Percentiles rank a stretch among this genome's conserved stretches.
Evolutionary conservation across 176 grass and related monocot species (phyloP).

Genomic region (Aegilops sharonensis): DNA sequence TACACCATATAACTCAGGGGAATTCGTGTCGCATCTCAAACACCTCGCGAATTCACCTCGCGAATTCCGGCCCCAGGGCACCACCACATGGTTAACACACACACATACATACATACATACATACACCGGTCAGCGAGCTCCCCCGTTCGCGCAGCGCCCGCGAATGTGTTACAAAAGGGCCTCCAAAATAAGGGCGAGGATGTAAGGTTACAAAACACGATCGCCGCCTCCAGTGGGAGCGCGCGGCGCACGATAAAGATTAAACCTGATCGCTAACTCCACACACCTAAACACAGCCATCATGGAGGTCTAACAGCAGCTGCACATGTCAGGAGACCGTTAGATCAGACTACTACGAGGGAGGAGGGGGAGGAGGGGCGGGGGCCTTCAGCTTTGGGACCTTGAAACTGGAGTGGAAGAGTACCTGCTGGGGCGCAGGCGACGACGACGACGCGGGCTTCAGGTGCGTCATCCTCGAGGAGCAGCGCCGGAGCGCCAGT

Average conservation of each 20-base stretch:
- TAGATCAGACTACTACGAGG: neutral
- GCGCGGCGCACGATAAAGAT: neutral
- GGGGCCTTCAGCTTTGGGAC: constrained; percentile 52
- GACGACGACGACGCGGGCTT: neutral
- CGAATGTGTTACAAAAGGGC: neutral
- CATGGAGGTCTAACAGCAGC: neutral
- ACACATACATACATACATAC: neutral
- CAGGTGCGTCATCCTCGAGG: constrained; percentile 12
- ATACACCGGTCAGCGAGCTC: neutral
- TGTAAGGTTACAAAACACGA: neutral
- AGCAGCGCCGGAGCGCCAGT: constrained; percentile 24
- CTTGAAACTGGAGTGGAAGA: constrained; percentile 55
- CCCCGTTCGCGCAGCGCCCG: neutral
- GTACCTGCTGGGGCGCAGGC: constrained; percentile 22
- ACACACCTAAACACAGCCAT: neutral
- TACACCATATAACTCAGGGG: neutral
- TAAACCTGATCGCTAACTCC: neutral
- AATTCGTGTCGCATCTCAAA: neutral
- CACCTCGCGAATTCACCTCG: neutral
- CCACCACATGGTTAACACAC: neutral
- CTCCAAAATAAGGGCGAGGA: neutral
- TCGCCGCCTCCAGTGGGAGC: neutral
- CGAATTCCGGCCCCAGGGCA: no score
- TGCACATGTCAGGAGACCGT: neutral
- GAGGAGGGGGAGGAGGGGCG: neutral